Conservation (phyloP, 257 asterid species). For the Agastache rugosa region DNA sequence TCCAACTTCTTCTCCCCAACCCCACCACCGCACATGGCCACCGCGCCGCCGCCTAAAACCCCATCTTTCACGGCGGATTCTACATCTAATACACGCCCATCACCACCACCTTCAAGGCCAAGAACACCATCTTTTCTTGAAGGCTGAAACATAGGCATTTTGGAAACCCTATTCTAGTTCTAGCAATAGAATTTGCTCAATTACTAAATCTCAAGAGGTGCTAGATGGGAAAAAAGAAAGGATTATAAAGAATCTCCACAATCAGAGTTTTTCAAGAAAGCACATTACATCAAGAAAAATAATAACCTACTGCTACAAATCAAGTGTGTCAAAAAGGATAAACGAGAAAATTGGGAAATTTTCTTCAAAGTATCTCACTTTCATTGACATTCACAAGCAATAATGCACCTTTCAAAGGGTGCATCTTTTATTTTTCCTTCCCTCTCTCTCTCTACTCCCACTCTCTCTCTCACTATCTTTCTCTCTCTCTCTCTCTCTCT, state of each 20-base stretch:
- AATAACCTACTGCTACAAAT: constrained; percentile 26
- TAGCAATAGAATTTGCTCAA: neutral
- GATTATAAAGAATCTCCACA: constrained; percentile 35
- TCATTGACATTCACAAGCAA: constrained; percentile 65
- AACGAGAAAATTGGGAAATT: constrained; percentile 32
- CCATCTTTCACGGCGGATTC: constrained; percentile 64
- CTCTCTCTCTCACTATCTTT: constrained; percentile 15
- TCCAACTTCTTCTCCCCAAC: constrained; percentile 62
- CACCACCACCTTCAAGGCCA: constrained; percentile 53
- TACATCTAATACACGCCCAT: constrained; percentile 55
- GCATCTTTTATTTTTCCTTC: constrained; percentile 34
- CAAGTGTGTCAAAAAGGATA: constrained; percentile 42
- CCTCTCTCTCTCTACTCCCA: constrained; percentile 10
- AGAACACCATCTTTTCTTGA: constrained; percentile 44
- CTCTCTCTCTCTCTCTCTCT: constrained; percentile 21
- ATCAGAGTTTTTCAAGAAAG: constrained; percentile 37
- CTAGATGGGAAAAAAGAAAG: constrained; percentile 7
- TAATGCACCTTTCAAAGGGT: constrained; percentile 48
- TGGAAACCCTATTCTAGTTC: constrained; percentile 21
- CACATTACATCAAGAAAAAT: constrained; percentile 35
- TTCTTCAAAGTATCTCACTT: constrained; percentile 48
- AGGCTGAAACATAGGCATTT: constrained; percentile 69
- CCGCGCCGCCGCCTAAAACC: constrained; percentile 53
- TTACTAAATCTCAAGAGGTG: constrained; percentile 24
- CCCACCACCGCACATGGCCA: constrained; percentile 38